A percentile compares a stretch with the other conserved stretches of the same genome.
Evolutionary conservation across 1,284 basidiomycete species (phyloP).

Genomic region (Gastroboletus turbinatus): DNA sequence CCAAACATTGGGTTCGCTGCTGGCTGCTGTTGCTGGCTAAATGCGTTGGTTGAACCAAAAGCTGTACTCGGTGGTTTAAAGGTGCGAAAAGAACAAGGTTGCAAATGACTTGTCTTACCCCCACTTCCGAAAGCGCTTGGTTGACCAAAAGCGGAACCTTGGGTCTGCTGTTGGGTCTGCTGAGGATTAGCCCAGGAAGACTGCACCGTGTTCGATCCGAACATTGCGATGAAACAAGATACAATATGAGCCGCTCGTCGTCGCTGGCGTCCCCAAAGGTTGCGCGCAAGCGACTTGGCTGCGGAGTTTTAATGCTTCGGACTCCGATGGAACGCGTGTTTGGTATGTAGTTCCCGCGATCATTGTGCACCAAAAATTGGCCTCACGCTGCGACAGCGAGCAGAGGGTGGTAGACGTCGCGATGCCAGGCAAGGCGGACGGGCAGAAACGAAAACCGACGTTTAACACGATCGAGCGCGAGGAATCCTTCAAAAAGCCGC

Average conservation of each 20-base stretch:
- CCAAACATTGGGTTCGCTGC: conserved; percentile 82
- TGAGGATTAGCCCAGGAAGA: conserved; percentile 67
- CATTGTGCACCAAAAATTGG: conserved; percentile 4
- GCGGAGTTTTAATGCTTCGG: conserved; percentile 21
- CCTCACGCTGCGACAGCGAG: background rate
- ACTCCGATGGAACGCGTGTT: conserved; percentile 19
- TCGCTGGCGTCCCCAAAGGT: conserved; percentile 19
- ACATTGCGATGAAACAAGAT: conserved; percentile 47
- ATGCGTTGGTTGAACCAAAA: conserved; percentile 45
- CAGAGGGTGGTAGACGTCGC: background rate
- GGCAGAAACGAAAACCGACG: conserved; percentile 41
- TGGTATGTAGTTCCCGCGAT: conserved; percentile 22
- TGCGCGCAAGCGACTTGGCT: conserved; percentile 13
- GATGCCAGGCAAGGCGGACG: conserved; percentile 39
- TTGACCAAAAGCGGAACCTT: conserved; percentile 48
- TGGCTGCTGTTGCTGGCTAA: conserved; percentile 55
- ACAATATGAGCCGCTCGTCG: conserved; percentile 23
- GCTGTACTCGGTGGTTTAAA: conserved; percentile 35
- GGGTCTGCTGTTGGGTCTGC: conserved; percentile 46
- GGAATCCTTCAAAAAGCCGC: conserved; percentile 78
- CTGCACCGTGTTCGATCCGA: conserved; percentile 47
- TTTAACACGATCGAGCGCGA: conserved; percentile 90
- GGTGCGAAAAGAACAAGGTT: conserved; percentile 32
- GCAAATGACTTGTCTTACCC: conserved; percentile 40
- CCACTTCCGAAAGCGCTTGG: conserved; percentile 47